These are phyloP conservation scores for Cordyceps farinosa DNA, from an alignment of 2,329 filamentous ascomycete genomes.

Conservation along the genomic window DNA sequence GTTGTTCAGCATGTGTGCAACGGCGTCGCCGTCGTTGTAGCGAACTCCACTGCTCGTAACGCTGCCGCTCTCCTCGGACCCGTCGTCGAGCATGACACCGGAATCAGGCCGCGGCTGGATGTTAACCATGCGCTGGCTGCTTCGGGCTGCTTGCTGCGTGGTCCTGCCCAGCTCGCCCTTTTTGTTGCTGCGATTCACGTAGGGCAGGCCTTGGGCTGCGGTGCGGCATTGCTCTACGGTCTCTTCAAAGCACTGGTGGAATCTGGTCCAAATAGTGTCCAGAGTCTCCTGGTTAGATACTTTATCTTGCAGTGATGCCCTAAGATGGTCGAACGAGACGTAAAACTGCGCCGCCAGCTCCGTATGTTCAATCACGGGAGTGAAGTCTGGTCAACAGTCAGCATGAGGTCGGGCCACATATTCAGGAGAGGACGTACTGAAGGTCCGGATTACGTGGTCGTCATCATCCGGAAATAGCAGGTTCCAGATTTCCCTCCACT, in stretches of 20 bases:
- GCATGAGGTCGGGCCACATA: background rate
- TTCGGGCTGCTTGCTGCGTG: constrained; percentile 14
- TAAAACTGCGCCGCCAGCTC: constrained; percentile 35
- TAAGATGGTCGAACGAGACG: constrained; percentile 32
- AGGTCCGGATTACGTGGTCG: background rate
- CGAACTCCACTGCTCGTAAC: constrained; percentile 17
- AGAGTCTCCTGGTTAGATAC: constrained; percentile 37
- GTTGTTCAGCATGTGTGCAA: background rate
- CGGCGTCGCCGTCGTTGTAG: background rate
- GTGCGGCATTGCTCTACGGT: constrained; percentile 36
- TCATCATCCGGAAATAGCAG: constrained; percentile 40
- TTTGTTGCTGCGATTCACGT: constrained; percentile 41
- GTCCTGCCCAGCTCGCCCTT: constrained; percentile 28
- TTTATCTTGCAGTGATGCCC: constrained; percentile 34
- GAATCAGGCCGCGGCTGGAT: constrained; percentile 35
- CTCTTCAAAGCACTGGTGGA: constrained; percentile 40
- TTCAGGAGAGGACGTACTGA: background rate
- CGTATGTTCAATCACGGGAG: constrained; percentile 41
- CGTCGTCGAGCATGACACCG: constrained; percentile 38
- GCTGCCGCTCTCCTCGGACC: constrained; percentile 34
- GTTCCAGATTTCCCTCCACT: constrained; percentile 42
- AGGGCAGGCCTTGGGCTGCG: constrained; percentile 36
- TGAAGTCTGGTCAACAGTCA: constrained; percentile 32
- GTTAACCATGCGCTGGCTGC: constrained; percentile 24
- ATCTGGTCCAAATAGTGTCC: constrained; percentile 37